Evolutionary conservation across 1,139 yeast species (phyloP).

Genomic region (Blastobotrys aristatus): DNA sequence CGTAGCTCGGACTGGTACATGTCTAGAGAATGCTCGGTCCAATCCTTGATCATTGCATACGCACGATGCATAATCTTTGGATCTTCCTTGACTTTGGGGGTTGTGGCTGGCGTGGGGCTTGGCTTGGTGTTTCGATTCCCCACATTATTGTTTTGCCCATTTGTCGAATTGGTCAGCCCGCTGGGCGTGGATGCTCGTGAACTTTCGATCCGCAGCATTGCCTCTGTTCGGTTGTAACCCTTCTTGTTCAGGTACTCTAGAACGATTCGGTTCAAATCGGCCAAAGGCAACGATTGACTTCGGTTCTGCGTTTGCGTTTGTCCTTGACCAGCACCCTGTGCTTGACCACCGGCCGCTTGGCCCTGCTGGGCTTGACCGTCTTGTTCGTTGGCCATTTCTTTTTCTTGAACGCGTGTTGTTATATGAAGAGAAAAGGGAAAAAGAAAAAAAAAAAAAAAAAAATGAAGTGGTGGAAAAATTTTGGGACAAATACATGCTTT

Average conservation of each 20-base stretch:
- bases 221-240: slow-evolving; percentile 92
- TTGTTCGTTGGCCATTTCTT: slow-evolving; percentile 3
- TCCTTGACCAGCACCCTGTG: slow-evolving; percentile 1
- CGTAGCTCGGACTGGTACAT: slow-evolving; percentile 85
- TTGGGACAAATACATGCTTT: no score
- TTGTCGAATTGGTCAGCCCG: slow-evolving; percentile 14
- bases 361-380: slow-evolving; percentile 3
- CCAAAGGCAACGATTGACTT: slow-evolving; percentile 18
- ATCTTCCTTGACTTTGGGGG: slow-evolving; percentile 9
- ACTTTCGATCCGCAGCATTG: slow-evolving; percentile 85
- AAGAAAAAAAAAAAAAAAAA: background rate
- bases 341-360: background rate
- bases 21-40: slow-evolving; percentile 91
- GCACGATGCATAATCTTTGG: slow-evolving; percentile 74
- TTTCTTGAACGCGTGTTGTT: background rate
- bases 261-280: slow-evolving; percentile 84
- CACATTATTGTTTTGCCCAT: slow-evolving; percentile 15
- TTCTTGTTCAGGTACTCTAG: slow-evolving; percentile 87
- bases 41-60: slow-evolving; percentile 69
- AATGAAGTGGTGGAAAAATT: no score
- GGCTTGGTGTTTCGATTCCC: slow-evolving; percentile 9
- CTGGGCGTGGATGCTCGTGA: slow-evolving; percentile 63
- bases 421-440: background rate
- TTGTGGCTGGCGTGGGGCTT: slow-evolving; percentile 4
- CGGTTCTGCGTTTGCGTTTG: slow-evolving; percentile 13